These are phyloP conservation scores for Luzula sylvatica DNA, from an alignment of 176 grass and related monocot genomes.

Conservation along the genomic window DNA sequence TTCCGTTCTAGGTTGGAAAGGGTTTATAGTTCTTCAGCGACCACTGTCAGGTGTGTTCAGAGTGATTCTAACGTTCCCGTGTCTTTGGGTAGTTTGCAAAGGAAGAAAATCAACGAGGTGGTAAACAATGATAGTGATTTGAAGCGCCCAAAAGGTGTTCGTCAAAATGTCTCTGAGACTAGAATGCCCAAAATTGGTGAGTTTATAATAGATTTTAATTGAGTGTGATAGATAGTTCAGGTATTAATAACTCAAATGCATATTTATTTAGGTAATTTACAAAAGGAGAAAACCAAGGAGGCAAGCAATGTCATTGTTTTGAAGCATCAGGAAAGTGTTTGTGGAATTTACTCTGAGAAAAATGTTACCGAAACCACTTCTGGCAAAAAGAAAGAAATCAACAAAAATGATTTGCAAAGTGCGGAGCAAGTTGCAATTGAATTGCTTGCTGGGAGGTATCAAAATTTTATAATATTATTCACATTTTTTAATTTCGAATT, in stretches of 20 bases:
- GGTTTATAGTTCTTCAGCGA: background rate
- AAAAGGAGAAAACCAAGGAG: background rate
- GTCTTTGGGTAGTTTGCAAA: conserved; percentile 14
- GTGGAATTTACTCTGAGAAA: background rate
- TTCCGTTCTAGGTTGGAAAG: conserved; percentile 8
- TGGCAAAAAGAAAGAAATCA: conserved; percentile 22
- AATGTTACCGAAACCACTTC: conserved; percentile 14
- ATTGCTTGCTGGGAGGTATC: conserved; percentile 61
- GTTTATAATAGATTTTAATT: background rate
- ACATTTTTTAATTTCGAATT: background rate
- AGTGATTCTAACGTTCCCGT: conserved; percentile 1
- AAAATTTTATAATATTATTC: background rate
- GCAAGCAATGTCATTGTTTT: background rate
- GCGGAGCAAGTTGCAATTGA: conserved; percentile 54
- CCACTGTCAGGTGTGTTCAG: background rate
- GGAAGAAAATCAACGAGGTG: background rate
- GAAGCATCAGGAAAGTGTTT: background rate
- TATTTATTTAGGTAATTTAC: background rate
- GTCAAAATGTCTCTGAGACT: conserved; percentile 13
- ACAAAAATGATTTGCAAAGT: conserved; percentile 28
- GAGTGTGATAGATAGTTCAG: too few relatives aligned
- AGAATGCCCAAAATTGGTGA: conserved; percentile 2
- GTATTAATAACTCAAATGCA: background rate
- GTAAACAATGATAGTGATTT: background rate
- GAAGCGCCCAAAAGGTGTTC: conserved; percentile 1